A percentile compares a stretch with the other conserved stretches of the same genome.
These are phyloP conservation scores for Phytophthora vignae DNA, from an alignment of 352 stramenopile species.

Conservation along the genomic window DNA sequence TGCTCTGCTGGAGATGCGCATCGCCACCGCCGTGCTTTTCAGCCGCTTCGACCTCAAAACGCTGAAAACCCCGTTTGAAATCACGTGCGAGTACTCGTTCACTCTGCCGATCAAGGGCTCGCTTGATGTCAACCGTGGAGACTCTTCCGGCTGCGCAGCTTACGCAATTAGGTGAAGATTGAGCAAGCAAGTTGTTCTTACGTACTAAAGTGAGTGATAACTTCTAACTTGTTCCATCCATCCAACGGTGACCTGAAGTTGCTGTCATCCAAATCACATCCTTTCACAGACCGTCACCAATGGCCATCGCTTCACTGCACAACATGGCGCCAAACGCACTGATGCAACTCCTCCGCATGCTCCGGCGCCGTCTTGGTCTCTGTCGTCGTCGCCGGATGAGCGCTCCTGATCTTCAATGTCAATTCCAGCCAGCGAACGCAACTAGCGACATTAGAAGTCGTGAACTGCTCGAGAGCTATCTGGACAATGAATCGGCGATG, in stretches of 20 bases:
- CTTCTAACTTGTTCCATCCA: neutral
- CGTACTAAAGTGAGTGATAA: no score
- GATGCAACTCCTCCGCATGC: constrained; percentile 14
- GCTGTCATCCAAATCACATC: neutral
- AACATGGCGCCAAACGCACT: constrained; percentile 17
- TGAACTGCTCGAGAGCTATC: constrained; percentile 24
- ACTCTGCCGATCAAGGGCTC: constrained; percentile 29
- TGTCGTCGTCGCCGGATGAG: constrained; percentile 14
- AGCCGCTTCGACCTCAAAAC: constrained; percentile 47
- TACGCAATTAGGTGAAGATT: neutral
- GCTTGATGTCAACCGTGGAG: constrained; percentile 8
- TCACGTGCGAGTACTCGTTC: constrained; percentile 42
- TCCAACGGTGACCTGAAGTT: constrained; percentile 6
- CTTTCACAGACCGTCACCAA: neutral
- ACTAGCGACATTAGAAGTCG: neutral
- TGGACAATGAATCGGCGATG: constrained; percentile 43
- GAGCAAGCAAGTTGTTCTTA: neutral
- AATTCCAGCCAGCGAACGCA: constrained; percentile 1
- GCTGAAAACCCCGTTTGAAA: constrained; percentile 27
- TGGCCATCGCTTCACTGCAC: neutral
- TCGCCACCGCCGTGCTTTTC: constrained; percentile 44
- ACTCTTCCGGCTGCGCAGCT: neutral
- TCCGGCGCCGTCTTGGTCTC: constrained; percentile 18
- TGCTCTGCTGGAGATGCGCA: constrained; percentile 63
- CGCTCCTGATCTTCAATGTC: constrained; percentile 9